Base-by-base conservation (phyloP, 2,329 filamentous ascomycete species). In the Pestalotiopsis fici region DNA sequence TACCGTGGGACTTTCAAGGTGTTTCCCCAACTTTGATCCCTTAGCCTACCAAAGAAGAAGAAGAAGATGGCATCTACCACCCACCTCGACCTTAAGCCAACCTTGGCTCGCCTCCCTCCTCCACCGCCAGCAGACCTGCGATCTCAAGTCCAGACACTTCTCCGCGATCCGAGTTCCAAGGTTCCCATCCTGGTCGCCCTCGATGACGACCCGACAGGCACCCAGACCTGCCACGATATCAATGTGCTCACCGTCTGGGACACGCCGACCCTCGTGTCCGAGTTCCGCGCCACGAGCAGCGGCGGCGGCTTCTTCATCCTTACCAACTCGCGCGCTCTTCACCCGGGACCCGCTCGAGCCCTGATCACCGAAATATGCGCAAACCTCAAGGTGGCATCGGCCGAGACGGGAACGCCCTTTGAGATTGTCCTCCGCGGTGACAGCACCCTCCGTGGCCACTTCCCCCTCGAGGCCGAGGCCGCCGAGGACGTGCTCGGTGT, bases 161-260 rank as follows among this genome's bases (percentile, higher is more conserved):
- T 68, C 27, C 60, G 57, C 47, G 37, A 63, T 60, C 66, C 68
- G 1, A 43, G 6, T 18, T 62, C 61, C 9, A 66, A 68, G 37
- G 37, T 75, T 4, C 77, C 78, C 13, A 72, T 77, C 9, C 75
- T 82, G 6, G 77, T 85, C 4, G 78, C 78, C 1, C 78, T 85
- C 5, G 86, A 88, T 65, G 86, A 88, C 67, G 86, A 88, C 66
- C 86, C 86, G 37, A 89, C 87, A 0, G 86, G 86, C n/a, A 89
- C 86, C 0, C 87, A 89, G 72, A 89, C 87, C n/a, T 88, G 86
- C 74, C 85, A 88, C 74, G 82, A 85, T 70, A 83, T 89, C 68
- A 76, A 80, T 62, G 85, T 89, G 1, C 78, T 89, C 23, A 86
- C 85, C 0, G 83, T 84, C 4, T 89, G 86, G 86, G 83, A 85